phyloP scores from a whole-genome alignment of 129 eudicot species.

The Flaveria bidentis region DNA sequence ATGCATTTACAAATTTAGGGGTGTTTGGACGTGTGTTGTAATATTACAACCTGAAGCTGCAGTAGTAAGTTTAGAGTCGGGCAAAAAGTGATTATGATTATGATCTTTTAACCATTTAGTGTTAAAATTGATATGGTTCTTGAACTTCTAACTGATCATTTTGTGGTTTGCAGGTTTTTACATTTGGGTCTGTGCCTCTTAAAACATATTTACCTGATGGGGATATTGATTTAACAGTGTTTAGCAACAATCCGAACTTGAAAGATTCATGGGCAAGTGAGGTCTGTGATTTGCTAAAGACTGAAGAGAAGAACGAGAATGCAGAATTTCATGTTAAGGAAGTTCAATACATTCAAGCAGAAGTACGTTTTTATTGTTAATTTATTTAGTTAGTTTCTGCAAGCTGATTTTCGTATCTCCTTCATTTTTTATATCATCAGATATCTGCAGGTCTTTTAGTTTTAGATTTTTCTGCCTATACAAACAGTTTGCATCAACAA shows the following conservation, averaged over 20 bases:
- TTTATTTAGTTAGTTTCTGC: not conserved
- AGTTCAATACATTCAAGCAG: constrained; percentile 92
- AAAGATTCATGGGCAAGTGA: constrained; percentile 79
- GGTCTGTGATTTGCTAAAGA: constrained; percentile 75
- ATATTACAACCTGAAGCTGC: not conserved
- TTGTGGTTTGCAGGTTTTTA: constrained; percentile 58
- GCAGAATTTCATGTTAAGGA: constrained; percentile 93
- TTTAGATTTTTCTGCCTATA: too few relatives aligned
- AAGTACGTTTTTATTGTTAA: constrained; percentile 39
- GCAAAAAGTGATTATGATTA: not conserved
- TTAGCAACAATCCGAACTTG: constrained; percentile 52
- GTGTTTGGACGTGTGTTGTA: not conserved
- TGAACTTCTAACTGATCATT: not conserved
- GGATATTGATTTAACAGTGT: constrained; percentile 80
- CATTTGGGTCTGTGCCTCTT: constrained; percentile 90
- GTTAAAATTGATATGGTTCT: not conserved
- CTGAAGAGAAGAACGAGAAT: constrained; percentile 77
- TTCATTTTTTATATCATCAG: not conserved
- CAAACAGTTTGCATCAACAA: not conserved
- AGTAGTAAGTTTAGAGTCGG: not conserved
- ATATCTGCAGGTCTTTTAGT: not conserved
- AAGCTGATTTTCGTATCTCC: not conserved
- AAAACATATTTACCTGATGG: constrained; percentile 95
- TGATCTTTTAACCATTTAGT: not conserved
- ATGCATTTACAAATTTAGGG: not conserved